Evolutionary conservation across 495 filamentous ascomycete genomes (phyloP).

Genomic region (Neurospora sp.): DNA sequence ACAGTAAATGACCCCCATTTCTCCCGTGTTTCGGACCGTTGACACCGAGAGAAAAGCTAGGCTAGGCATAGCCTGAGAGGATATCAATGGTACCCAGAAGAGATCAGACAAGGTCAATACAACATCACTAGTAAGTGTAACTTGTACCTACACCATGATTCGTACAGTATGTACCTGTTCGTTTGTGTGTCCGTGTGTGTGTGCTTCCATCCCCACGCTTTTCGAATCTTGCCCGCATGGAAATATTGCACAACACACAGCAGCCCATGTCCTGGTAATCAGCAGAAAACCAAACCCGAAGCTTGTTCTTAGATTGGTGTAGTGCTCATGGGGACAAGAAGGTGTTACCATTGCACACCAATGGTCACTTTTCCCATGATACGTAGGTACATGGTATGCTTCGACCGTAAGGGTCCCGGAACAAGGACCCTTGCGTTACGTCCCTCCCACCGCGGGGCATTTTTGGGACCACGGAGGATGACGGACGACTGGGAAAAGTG

Average conservation of each 20-base stretch:
- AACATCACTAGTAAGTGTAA: not conserved
- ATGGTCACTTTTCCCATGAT: not conserved
- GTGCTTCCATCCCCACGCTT: not conserved
- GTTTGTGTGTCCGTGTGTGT: not conserved
- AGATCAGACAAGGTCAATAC: not conserved
- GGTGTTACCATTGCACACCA: not conserved
- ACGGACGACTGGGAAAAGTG: not conserved
- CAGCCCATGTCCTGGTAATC: not conserved
- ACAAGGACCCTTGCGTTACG: not conserved
- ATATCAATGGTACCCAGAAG: not conserved
- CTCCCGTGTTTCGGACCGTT: conserved; percentile 39
- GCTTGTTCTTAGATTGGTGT: not conserved
- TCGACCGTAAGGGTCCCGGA: not conserved
- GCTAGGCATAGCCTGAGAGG: conserved; percentile 27
- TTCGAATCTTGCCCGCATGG: not conserved
- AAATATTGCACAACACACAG: not conserved
- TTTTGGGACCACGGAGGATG: not conserved
- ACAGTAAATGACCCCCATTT: conserved; percentile 17
- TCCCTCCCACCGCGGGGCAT: not conserved
- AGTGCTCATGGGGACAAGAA: not conserved
- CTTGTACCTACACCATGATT: not conserved
- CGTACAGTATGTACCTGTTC: not conserved
- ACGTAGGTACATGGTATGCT: not conserved
- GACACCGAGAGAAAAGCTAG: conserved; percentile 35
- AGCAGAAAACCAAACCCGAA: not conserved